Evolutionary conservation across 768 basidiomycete genomes (phyloP).

Genomic region (Hygrocybe coccinea): DNA sequence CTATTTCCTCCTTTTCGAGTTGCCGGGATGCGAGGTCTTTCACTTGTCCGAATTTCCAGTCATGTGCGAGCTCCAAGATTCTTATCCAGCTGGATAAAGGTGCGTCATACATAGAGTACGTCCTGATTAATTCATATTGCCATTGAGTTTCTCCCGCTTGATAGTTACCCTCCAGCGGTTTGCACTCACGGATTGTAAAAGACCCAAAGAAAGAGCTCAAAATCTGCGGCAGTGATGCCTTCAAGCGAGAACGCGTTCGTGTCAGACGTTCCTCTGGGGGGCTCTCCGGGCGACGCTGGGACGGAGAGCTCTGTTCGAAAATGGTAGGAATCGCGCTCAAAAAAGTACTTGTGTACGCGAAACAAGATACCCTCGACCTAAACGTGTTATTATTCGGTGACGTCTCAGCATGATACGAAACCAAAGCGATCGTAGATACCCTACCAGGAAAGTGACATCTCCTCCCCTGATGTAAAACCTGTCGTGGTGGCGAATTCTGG

Average conservation of each 20-base stretch:
- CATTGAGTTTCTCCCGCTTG: background rate
- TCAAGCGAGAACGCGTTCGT: slow-evolving; percentile 41
- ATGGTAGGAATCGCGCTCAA: slow-evolving; percentile 44
- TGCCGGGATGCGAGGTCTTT: slow-evolving; percentile 56
- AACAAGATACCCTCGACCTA: slow-evolving; percentile 53
- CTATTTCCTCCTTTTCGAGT: slow-evolving; percentile 41
- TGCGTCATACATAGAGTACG: slow-evolving; percentile 53
- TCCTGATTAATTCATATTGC: too few relatives aligned
- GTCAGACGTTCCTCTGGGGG: slow-evolving; percentile 36
- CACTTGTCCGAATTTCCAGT: slow-evolving; percentile 55
- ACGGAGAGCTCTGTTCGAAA: slow-evolving; percentile 37
- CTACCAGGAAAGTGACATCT: slow-evolving; percentile 47
- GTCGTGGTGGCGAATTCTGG: slow-evolving; percentile 26
- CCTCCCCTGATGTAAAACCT: slow-evolving; percentile 50
- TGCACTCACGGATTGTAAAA: slow-evolving; percentile 50
- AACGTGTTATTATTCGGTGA: background rate
- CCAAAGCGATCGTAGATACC: slow-evolving; percentile 26
- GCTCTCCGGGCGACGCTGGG: slow-evolving; percentile 30
- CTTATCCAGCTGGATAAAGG: slow-evolving; percentile 49
- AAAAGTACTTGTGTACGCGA: slow-evolving; percentile 52
- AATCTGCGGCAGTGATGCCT: slow-evolving; percentile 34
- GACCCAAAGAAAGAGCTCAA: slow-evolving; percentile 50
- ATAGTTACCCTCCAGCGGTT: background rate
- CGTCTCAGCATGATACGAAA: slow-evolving; percentile 29
- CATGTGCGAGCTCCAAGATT: slow-evolving; percentile 53